Conservation (phyloP, 768 basidiomycete species). For the Fomitopsis serialis region DNA sequence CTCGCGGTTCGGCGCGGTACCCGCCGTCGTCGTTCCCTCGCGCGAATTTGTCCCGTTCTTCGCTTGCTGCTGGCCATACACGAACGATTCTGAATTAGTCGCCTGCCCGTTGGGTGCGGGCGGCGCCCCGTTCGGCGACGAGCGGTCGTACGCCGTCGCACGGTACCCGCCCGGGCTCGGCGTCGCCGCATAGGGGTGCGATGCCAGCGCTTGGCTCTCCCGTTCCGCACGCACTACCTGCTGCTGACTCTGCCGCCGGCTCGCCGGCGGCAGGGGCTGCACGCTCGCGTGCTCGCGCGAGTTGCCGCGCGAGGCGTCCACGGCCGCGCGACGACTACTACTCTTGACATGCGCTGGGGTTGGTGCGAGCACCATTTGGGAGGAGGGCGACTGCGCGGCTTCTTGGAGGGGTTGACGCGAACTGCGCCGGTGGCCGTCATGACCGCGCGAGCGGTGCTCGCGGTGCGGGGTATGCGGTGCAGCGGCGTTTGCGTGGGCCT, state of each 20-base stretch:
- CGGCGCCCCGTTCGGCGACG: conserved; percentile 24
- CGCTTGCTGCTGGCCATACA: conserved; percentile 57
- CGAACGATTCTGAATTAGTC: conserved; percentile 50
- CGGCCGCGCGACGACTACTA: conserved; percentile 41
- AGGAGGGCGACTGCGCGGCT: conserved; percentile 39
- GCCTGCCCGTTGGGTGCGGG: conserved; percentile 35
- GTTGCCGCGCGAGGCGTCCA: conserved; percentile 45
- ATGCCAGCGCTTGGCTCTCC: conserved; percentile 39
- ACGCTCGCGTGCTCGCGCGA: conserved; percentile 46
- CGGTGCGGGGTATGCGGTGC: conserved; percentile 51
- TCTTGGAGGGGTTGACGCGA: conserved; percentile 53
- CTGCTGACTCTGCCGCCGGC: conserved; percentile 65
- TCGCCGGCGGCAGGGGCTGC: conserved; percentile 61
- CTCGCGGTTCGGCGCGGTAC: conserved; percentile 27
- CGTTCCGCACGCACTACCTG: conserved; percentile 24
- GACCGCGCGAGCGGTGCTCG: conserved; percentile 44
- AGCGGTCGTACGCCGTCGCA: conserved; percentile 50
- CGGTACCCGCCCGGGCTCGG: conserved; percentile 56
- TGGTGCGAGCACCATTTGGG: conserved; percentile 61
- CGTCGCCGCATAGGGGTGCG: conserved; percentile 72
- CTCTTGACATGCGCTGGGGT: conserved; percentile 63
- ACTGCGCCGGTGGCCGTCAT: conserved; percentile 42
- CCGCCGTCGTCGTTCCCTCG: conserved; percentile 43
- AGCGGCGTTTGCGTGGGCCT: conserved; percentile 51
- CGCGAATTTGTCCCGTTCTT: conserved; percentile 42